Base-by-base conservation (phyloP, 148 eudicot species). In the Pouteria glomerata region DNA sequence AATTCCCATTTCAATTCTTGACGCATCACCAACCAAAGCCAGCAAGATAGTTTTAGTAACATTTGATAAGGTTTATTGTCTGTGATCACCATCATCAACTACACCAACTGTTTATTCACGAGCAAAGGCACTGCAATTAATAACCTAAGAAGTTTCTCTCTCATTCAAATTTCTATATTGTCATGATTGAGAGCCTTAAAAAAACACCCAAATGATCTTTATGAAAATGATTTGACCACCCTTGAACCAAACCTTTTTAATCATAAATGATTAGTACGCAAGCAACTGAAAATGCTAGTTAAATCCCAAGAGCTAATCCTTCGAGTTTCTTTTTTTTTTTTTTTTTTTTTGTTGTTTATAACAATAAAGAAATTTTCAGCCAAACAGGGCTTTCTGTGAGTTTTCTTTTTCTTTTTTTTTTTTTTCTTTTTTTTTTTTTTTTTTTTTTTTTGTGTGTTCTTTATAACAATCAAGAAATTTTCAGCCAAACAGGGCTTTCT, bases 171-270 rank as follows among this genome's bases (percentile, higher is more conserved):
- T 53, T 56, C 33, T 35, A 15, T 16, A 19, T 41, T 10, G 18
- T 47, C 72, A 34, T 69, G 72, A 69, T 69, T 21, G 59, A 23
- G n/a, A 3, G 31, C 23, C 34, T 51, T 68, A 53, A 13, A 21
- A 23, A n/a, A 69, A 21, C 0, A 34, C 45, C 30, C 19, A 52
- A 35, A 53, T 21, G 53, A 8, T 53, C 72, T 4, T 39, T 39
- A 4, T 5, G 44, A 4, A 10, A 39, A 39, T 39, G 44, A 39
- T 39, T 4, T 39, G 35, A 30, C 16, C 63, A 58, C 18, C 63
- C 37, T n/a, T 30, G n/a, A 12, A 1, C 16, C 35, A 58, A 58
- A 30, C 18, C 63, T 26, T n/a, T 29, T 3, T n/a, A 29, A 58
- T 30, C 31, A 13, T 13, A 1, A 26, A 26, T 27, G 6, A 57